These are phyloP conservation scores for Fusarium annulatum DNA, from an alignment of 2,329 filamentous ascomycete species.

Conservation along the genomic window DNA sequence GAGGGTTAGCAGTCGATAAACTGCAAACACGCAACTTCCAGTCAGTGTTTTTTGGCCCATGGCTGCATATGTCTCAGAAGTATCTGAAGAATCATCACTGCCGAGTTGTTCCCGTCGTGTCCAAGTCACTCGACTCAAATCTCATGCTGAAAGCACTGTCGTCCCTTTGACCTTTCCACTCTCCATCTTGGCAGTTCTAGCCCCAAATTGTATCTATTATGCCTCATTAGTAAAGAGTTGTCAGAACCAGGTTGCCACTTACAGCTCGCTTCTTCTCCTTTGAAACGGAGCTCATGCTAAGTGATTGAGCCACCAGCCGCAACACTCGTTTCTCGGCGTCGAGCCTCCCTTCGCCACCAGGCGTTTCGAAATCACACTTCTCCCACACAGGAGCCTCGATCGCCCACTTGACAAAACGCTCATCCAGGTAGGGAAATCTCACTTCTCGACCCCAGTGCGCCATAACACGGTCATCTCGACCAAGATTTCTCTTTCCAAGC, in stretches of 20 bases:
- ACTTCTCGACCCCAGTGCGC: slow-evolving; percentile 90
- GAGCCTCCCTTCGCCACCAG: slow-evolving; percentile 54
- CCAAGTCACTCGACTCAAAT: slow-evolving; percentile 31
- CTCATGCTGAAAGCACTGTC: slow-evolving; percentile 62
- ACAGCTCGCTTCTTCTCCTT: slow-evolving; percentile 93
- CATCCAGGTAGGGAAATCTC: slow-evolving; percentile 91
- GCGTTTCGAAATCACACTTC: slow-evolving; percentile 86
- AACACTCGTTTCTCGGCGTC: slow-evolving; percentile 86
- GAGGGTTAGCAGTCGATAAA: slow-evolving; percentile 55
- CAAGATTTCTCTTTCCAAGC: slow-evolving; percentile 92
- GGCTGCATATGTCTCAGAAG: slow-evolving; percentile 69
- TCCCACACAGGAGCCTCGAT: slow-evolving; percentile 79
- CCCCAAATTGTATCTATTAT: slow-evolving; percentile 80
- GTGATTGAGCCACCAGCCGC: slow-evolving; percentile 77
- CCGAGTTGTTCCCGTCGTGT: slow-evolving; percentile 46
- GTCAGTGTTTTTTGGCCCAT: slow-evolving; percentile 33
- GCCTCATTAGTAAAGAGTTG: slow-evolving; percentile 18
- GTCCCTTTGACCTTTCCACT: slow-evolving; percentile 76
- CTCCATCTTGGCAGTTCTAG: slow-evolving; percentile 86
- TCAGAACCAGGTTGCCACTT: slow-evolving; percentile 49
- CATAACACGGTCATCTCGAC: slow-evolving; percentile 91
- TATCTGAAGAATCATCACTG: slow-evolving; percentile 80
- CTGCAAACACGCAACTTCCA: slow-evolving; percentile 60
- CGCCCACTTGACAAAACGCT: slow-evolving; percentile 84
- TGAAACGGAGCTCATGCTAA: slow-evolving; percentile 79